These are phyloP conservation scores for Phytomonas serpens DNA, from an alignment of 208 protist species.

Conservation along the genomic window DNA sequence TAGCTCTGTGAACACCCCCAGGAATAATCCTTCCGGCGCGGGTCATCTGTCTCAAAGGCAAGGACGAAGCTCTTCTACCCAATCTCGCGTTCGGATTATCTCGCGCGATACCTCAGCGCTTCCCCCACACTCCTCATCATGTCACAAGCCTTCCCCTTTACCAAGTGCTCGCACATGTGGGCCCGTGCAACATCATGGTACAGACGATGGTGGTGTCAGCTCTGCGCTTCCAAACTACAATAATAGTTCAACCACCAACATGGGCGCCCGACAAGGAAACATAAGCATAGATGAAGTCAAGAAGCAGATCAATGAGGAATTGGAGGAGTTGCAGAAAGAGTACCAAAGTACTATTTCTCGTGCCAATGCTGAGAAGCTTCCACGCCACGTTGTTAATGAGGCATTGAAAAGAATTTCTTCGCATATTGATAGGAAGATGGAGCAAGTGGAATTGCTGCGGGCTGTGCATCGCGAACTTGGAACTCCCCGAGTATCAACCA, in stretches of 20 bases:
- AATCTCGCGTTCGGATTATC: background rate
- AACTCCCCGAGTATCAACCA: conserved; percentile 6
- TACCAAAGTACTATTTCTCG: conserved; percentile 66
- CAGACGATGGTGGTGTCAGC: background rate
- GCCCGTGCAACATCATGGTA: background rate
- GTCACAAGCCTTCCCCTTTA: background rate
- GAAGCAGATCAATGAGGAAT: conserved; percentile 52
- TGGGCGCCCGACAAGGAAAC: background rate
- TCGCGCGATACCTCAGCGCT: background rate
- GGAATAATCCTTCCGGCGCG: background rate
- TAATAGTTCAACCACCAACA: background rate
- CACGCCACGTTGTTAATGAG: conserved; percentile 41
- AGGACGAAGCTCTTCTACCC: background rate
- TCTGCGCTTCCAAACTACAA: background rate
- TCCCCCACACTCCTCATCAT: background rate
- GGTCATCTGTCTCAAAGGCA: background rate
- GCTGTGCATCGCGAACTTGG: conserved; percentile 41
- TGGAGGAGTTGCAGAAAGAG: conserved; percentile 54
- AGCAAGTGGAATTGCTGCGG: conserved; percentile 70
- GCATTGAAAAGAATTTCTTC: conserved; percentile 44
- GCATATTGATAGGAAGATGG: conserved; percentile 69
- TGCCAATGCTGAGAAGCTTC: conserved; percentile 32
- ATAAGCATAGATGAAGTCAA: conserved; percentile 35
- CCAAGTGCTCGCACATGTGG: background rate
- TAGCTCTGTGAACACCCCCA: background rate